These are phyloP conservation scores for Gloeophyllum trabeum DNA, from an alignment of 768 basidiomycete species.

Conservation along the genomic window DNA sequence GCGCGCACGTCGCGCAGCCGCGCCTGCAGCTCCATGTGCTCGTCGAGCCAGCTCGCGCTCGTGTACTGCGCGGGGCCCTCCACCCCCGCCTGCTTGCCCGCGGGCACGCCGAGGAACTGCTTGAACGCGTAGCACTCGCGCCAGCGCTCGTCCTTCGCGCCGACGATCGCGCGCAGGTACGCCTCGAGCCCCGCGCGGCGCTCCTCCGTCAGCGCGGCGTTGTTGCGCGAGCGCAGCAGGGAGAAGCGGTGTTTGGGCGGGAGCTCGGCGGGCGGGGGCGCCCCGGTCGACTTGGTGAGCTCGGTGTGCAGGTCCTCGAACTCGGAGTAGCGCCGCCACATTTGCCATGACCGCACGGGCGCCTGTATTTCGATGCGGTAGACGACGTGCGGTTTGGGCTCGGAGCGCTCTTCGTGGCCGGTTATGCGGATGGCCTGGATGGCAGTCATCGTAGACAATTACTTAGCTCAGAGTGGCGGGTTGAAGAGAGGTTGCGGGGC, in stretches of 20 bases:
- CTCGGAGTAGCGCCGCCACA: conserved; percentile 92
- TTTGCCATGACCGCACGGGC: conserved; percentile 85
- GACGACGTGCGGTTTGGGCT: conserved; percentile 71
- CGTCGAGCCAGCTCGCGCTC: conserved; percentile 79
- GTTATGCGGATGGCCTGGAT: conserved; percentile 70
- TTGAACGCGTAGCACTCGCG: conserved; percentile 68
- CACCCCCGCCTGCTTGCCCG: conserved; percentile 30
- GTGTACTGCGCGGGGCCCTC: conserved; percentile 44
- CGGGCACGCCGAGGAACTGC: conserved; percentile 80
- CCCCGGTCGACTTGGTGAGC: conserved; percentile 66
- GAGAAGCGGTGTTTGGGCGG: conserved; percentile 80
- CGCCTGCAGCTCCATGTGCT: conserved; percentile 69
- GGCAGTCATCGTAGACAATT: conserved; percentile 52
- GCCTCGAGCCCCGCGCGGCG: conserved; percentile 65
- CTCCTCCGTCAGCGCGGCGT: conserved; percentile 63
- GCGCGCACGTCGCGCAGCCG: conserved; percentile 76
- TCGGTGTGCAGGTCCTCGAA: conserved; percentile 82
- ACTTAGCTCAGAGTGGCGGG: too few relatives aligned
- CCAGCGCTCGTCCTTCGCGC: conserved; percentile 76
- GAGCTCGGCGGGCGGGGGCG: conserved; percentile 68
- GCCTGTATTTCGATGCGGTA: conserved; percentile 81
- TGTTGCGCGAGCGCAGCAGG: conserved; percentile 45
- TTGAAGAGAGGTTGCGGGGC: too few relatives aligned
- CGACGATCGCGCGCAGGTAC: conserved; percentile 81
- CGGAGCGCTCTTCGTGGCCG: conserved; percentile 52